Evolutionary conservation across 345 rosid species (phyloP), one percentile per base, ranked within the genome.

Genomic region (Populus ilicifolia): DNA sequence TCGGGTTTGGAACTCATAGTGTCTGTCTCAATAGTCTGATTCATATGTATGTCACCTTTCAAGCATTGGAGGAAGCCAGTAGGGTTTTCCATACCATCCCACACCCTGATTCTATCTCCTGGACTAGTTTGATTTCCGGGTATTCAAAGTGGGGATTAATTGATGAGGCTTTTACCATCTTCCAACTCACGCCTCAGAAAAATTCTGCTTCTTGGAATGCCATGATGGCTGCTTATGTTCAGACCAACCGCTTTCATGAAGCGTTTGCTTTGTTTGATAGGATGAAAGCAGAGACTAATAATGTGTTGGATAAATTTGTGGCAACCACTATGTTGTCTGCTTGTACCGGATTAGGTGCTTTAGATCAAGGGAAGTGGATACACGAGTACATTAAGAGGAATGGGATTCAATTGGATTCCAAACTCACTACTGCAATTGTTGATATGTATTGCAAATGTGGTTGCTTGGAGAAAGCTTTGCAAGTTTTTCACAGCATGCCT

Each of bases 401-500:
- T 33, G 84, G 79, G 66, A 79, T 84, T 12, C 81, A 81, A 63
- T 20, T 77, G 16, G 87, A 83, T 33, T 29, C 85, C 1, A 87
- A 86, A 72, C 88, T 86, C 66, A 87, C 88, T 16, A 78, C 89
- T 5, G 61, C 88, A 14, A 73, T 86, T 33, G 80, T 88, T 64
- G 89, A 85, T 78, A 83, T 88, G 91, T 84, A 84, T 25, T 84
- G 87, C 66, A 88, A 88, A 76, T 86, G 88, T 39, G 87, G 89
- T 21, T 86, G 80, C 81, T 73, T 83, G 81, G 88, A 86, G 9
- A 82, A 78, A 78, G 91, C 87, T 72, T 73, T 80, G 63, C 77
- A 86, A 67, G 63, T 83, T 30, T 86, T 85, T 54, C 70, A 69
- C 17, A 70, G 71, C 50, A 13, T 46, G 30, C 29, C 27, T 18